A percentile compares a stretch with the other conserved stretches of the same genome.
Conservation (phyloP, 1,284 basidiomycete species). For the Agaricales sp. region DNA sequence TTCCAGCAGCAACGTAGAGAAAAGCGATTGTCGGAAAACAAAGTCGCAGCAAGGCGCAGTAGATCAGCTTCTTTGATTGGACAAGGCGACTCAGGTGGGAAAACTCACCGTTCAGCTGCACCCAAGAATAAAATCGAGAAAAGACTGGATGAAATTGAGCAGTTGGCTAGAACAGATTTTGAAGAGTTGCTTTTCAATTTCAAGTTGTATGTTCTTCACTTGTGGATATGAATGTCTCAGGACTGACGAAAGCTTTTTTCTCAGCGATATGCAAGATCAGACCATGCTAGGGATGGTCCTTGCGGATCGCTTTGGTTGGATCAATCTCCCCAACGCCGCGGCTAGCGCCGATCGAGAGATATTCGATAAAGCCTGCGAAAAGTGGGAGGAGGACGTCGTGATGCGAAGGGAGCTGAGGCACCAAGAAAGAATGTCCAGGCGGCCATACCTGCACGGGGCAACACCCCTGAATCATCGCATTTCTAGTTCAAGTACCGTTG, state of each 20-base stretch:
- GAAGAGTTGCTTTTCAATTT: conserved; percentile 44
- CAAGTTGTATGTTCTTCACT: conserved; percentile 38
- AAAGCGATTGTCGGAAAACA: conserved; percentile 8
- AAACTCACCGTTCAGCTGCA: conserved; percentile 3
- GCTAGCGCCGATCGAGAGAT: conserved; percentile 35
- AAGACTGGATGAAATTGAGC: not conserved
- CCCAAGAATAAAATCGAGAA: conserved; percentile 10
- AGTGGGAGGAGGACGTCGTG: conserved; percentile 31
- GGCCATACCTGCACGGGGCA: conserved; percentile 3
- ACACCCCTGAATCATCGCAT: conserved; percentile 1
- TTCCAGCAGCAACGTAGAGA: conserved; percentile 25
- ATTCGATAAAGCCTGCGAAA: conserved; percentile 43
- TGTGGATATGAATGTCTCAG: conserved; percentile 2
- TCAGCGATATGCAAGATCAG: conserved; percentile 55
- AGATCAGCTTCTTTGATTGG: conserved; percentile 11
- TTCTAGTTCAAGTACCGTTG: conserved; percentile 2
- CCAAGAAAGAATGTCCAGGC: conserved; percentile 7
- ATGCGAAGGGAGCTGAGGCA: conserved; percentile 20
- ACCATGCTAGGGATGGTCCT: conserved; percentile 35
- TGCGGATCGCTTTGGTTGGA: conserved; percentile 38
- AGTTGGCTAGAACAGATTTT: conserved; percentile 44
- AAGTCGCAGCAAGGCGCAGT: conserved; percentile 6
- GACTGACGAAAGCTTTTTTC: conserved; percentile 6
- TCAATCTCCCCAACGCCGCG: conserved; percentile 21
- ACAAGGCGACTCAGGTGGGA: conserved; percentile 3